Evolutionary conservation across 352 stramenopile genomes (phyloP), one percentile per base, ranked within the genome.

Genomic region (Phytophthora palmivora): DNA sequence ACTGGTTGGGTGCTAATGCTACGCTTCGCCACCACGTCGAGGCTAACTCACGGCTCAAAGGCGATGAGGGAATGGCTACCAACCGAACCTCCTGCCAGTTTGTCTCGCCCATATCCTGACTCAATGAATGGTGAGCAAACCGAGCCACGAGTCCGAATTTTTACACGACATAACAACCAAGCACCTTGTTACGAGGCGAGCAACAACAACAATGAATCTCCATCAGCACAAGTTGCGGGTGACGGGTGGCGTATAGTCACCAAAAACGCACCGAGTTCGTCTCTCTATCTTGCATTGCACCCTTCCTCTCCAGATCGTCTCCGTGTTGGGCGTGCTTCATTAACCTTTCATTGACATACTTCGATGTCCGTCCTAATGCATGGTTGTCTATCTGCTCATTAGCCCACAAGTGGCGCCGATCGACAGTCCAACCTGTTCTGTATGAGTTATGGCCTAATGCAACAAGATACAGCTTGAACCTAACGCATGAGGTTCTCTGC

Each of bases 1-100:
- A 66, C 55, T 60, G 38, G 53, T 39, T 41, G 36, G 47, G 36
- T 66, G 42, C 12, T 46, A 36, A 68, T 63, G 39, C 50, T 37
- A 67, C 51, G 57, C 32, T 47, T 50, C 18, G 21, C 32, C 44
- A 15, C 30, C 21, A 42, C 39, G 41, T 32, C 26, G 24, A 28
- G 24, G 6, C 24, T 28, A 28, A 28, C 24, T 63, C 32, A 28
- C 28, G 12, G 22, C 41, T 39, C 26, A 19, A 44, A 26, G 50
- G 22, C 43, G n/a, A 15, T 28, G 6, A 28, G 24, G 24, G 6
- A 9, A 58, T 58, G 19, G 30, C 37, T 36, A 63, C 22, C 43
- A 67, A 26, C 26, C 42, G 21, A 30, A 32, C 0, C 24, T 28
- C 30, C 11, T 43, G 55, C 38, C 22, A 53, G 37, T 43, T 54